Percentiles rank a stretch among this genome's conserved stretches.
Conservation (phyloP, 192 early-diverging fungal species). For the Dissophora ornata region DNA sequence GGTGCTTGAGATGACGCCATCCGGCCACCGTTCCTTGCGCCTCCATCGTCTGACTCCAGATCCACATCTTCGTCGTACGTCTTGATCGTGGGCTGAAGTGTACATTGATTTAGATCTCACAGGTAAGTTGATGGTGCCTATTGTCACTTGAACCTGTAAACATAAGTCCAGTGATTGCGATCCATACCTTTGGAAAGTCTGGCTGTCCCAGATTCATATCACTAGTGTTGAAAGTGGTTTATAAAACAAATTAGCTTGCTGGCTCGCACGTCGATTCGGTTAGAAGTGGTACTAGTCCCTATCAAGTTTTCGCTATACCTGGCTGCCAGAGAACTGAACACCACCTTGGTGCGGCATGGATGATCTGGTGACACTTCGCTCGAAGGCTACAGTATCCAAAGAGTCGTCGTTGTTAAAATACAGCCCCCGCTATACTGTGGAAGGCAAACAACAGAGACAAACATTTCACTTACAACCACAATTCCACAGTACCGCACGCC, state of each 20-base stretch:
- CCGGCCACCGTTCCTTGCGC: slow-evolving; percentile 11
- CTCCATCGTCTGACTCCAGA: slow-evolving; percentile 63
- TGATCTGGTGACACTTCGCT: slow-evolving; percentile 44
- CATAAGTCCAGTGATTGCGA: too few relatives aligned
- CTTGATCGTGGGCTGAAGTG: slow-evolving; percentile 72
- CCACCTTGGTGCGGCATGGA: slow-evolving; percentile 41
- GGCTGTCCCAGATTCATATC: slow-evolving; percentile 22
- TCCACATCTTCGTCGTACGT: slow-evolving; percentile 79
- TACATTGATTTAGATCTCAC: too few relatives aligned
- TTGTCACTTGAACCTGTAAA: too few relatives aligned
- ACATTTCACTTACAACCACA: slow-evolving; percentile 65
- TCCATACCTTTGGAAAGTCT: slow-evolving; percentile 23
- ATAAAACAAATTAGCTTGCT: slow-evolving; percentile 10
- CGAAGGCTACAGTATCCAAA: slow-evolving; percentile 41
- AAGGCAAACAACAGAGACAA: too few relatives aligned
- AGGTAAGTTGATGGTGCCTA: too few relatives aligned
- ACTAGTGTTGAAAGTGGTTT: slow-evolving; percentile 14
- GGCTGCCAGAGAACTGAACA: slow-evolving; percentile 39
- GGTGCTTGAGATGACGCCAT: slow-evolving; percentile 5
- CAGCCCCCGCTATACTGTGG: too few relatives aligned
- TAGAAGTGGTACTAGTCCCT: too few relatives aligned
- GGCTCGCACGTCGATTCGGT: too few relatives aligned
- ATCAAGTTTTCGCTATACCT: too few relatives aligned
- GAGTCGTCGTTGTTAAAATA: too few relatives aligned
- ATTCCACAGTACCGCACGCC: slow-evolving; percentile 79